Percentiles rank a stretch among this genome's conserved stretches.
These are phyloP conservation scores for Hericium alpestre DNA, from an alignment of 768 basidiomycete genomes.

Conservation along the genomic window DNA sequence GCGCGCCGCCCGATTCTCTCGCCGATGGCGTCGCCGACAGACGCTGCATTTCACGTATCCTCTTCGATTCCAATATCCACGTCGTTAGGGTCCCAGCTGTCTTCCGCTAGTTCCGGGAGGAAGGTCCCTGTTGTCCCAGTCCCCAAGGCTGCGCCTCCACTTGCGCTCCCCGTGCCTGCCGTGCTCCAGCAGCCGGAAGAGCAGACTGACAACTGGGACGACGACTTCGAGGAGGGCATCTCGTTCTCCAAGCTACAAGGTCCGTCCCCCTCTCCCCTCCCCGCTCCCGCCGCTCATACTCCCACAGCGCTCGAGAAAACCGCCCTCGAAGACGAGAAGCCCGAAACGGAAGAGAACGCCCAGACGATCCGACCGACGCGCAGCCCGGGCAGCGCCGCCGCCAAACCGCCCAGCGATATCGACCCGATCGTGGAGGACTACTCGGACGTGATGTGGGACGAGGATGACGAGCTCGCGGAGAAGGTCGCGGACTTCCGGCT, in stretches of 20 bases:
- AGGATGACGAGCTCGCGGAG: constrained; percentile 56
- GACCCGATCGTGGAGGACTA: constrained; percentile 79
- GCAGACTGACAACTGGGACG: constrained; percentile 95
- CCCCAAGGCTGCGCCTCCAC: constrained; percentile 12
- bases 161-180: constrained; percentile 47
- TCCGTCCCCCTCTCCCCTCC: constrained; percentile 10
- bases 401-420: constrained; percentile 52
- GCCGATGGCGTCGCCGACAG: constrained; percentile 22
- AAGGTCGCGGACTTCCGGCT: constrained; percentile 83
- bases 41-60: constrained; percentile 4
- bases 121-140: constrained; percentile 11
- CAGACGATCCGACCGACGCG: constrained; percentile 76
- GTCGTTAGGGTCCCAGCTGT: constrained; percentile 4
- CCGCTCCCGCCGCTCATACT: not conserved
- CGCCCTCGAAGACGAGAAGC: constrained; percentile 43
- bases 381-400: constrained; percentile 39
- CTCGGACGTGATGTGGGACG: constrained; percentile 76
- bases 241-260: constrained; percentile 78
- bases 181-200: constrained; percentile 68
- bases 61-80: constrained; percentile 5
- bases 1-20: constrained; percentile 33
- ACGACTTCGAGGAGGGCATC: constrained; percentile 92
- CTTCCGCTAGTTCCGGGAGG: constrained; percentile 4
- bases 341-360: constrained; percentile 45
- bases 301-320: constrained; percentile 52